These are phyloP conservation scores for Blastocrithidia nonstop DNA, from an alignment of 208 protist genomes.

Conservation along the genomic window DNA sequence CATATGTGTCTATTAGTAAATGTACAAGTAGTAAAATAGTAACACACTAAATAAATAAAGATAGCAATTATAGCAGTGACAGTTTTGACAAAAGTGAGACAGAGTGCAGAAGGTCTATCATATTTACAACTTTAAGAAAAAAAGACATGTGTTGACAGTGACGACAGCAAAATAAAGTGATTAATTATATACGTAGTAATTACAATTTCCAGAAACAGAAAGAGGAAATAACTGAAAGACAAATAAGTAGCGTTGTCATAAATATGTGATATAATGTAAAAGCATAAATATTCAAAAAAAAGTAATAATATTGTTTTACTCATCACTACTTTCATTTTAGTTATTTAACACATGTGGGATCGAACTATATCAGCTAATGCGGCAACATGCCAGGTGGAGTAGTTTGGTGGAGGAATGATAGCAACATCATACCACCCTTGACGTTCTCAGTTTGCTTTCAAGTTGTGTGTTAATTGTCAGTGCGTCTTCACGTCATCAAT, in stretches of 20 bases:
- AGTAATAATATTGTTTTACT: neutral
- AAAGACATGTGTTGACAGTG: too few species aligned
- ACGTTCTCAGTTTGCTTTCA: slow-evolving; percentile 1
- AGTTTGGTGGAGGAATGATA: slow-evolving; percentile 19
- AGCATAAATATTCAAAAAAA: neutral
- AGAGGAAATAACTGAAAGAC: slow-evolving; percentile 5
- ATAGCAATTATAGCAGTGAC: too few species aligned
- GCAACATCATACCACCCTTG: slow-evolving; percentile 9
- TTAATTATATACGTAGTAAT: too few species aligned
- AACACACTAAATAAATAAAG: too few species aligned
- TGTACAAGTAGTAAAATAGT: too few species aligned
- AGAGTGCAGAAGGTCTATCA: too few species aligned
- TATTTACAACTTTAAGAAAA: too few species aligned
- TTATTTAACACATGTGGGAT: neutral
- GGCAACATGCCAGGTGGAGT: slow-evolving; percentile 2
- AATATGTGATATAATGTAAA: neutral
- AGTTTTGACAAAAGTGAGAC: too few species aligned
- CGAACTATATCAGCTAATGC: slow-evolving; percentile 5
- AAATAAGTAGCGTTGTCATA: neutral
- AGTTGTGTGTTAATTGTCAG: slow-evolving; percentile 4
- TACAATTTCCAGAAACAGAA: too few species aligned
- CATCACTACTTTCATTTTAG: slow-evolving; percentile 4
- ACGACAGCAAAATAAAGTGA: too few species aligned
- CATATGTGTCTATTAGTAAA: too few species aligned
- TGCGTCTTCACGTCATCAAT: slow-evolving; percentile 13